phyloP scores from a whole-genome alignment of 2,329 filamentous ascomycete species.

The Hypoxylon rubiginosum region DNA sequence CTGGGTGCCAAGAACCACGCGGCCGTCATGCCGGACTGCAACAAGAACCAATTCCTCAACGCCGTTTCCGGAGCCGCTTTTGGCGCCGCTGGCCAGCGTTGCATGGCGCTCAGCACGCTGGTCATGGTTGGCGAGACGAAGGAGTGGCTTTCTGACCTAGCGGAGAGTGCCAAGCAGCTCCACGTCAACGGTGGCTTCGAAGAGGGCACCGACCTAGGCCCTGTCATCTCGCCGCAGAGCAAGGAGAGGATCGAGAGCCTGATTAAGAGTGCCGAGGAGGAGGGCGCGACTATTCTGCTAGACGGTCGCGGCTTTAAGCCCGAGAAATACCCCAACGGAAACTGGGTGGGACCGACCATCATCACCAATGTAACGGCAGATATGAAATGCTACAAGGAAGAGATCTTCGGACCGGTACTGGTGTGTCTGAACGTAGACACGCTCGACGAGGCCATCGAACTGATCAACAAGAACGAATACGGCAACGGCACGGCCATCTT shows the following conservation, averaged over 20 bases:
- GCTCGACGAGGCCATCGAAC: conserved; percentile 81
- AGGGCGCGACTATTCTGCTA: conserved; percentile 85
- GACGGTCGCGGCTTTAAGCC: conserved; percentile 83
- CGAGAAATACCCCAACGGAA: conserved; percentile 84
- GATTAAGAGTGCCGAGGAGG: conserved; percentile 81
- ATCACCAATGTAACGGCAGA: conserved; percentile 83
- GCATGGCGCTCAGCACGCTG: conserved; percentile 87
- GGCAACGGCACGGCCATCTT: conserved; percentile 90
- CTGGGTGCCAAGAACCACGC: conserved; percentile 91
- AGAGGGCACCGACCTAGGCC: conserved; percentile 81
- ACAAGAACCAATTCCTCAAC: conserved; percentile 91
- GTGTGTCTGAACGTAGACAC: conserved; percentile 84
- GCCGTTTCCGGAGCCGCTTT: conserved; percentile 87
- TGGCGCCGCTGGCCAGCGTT: conserved; percentile 85
- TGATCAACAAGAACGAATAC: conserved; percentile 90
- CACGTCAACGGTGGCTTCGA: conserved; percentile 87
- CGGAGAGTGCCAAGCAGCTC: conserved; percentile 79
- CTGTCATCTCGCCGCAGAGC: conserved; percentile 83
- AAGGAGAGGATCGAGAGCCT: conserved; percentile 83
- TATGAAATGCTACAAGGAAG: conserved; percentile 88
- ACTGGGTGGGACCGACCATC: conserved; percentile 87
- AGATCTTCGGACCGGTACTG: conserved; percentile 88
- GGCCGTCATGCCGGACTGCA: conserved; percentile 85
- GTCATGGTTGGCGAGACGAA: conserved; percentile 89
- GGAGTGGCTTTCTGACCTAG: conserved; percentile 83